Evolutionary conservation across 148 eudicot species (phyloP).

Genomic region (Fagopyrum esculentum): DNA sequence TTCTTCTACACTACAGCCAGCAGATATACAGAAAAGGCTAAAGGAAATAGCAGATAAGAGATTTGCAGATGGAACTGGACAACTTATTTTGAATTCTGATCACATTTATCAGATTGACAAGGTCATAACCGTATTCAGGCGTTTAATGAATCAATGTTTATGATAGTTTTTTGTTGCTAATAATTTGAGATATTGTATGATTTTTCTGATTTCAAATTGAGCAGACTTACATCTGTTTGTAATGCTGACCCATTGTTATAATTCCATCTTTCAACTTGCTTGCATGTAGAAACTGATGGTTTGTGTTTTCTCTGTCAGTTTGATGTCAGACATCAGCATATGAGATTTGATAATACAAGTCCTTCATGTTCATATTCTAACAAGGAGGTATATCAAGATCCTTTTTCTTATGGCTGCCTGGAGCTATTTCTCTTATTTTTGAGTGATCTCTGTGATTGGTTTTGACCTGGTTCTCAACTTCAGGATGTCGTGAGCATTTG

Average conservation of each 20-base stretch:
- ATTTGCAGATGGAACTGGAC: constrained; percentile 56
- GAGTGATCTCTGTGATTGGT: not conserved
- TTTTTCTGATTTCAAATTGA: not conserved
- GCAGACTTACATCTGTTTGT: not conserved
- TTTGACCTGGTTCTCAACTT: constrained; percentile 11
- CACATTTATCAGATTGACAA: constrained; percentile 48
- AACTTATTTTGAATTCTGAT: constrained; percentile 38
- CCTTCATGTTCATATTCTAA: constrained; percentile 76
- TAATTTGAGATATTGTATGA: no score
- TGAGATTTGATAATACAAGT: constrained; percentile 77
- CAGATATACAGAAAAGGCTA: constrained; percentile 84
- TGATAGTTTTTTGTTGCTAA: no score
- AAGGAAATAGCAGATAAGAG: constrained; percentile 89
- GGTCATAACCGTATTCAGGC: constrained; percentile 28
- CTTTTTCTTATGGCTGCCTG: constrained; percentile 11
- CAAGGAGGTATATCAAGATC: constrained; percentile 59
- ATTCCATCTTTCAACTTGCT: not conserved
- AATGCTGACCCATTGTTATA: not conserved
- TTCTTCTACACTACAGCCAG: constrained; percentile 76
- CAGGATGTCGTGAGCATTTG: constrained; percentile 74
- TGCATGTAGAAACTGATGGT: not conserved
- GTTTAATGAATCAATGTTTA: not conserved
- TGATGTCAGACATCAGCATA: constrained; percentile 55
- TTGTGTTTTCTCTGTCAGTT: constrained; percentile 32
- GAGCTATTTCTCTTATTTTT: constrained; percentile 8